Conservation (phyloP, 2,329 filamentous ascomycete genomes). For the Venturia carpophila region DNA sequence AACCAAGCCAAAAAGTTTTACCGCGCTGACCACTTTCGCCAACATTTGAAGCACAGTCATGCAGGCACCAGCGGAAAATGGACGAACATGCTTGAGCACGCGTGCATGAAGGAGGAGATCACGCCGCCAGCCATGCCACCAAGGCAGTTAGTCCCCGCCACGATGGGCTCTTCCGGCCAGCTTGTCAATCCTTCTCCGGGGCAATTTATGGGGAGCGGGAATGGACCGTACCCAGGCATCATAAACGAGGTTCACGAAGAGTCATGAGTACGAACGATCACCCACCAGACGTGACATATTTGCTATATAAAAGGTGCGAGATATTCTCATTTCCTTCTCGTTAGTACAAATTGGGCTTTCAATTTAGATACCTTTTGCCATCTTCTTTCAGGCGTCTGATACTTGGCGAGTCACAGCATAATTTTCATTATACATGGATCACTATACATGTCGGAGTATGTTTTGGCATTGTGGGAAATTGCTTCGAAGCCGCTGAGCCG, state of each 20-base stretch:
- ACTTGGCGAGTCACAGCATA: not conserved
- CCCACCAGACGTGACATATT: not conserved
- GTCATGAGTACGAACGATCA: not conserved
- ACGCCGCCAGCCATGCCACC: conserved; percentile 30
- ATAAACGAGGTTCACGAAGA: conserved; percentile 18
- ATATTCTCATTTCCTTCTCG: not conserved
- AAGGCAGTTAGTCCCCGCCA: conserved; percentile 7
- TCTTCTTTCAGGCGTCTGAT: not conserved
- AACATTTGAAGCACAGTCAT: conserved; percentile 97
- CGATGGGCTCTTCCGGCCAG: conserved; percentile 1
- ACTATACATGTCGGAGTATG: not conserved
- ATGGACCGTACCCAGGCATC: conserved; percentile 10
- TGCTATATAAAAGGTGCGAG: not conserved
- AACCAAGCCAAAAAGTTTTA: conserved; percentile 98
- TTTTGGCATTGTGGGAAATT: not conserved
- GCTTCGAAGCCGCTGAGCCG: not conserved
- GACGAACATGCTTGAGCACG: conserved; percentile 96
- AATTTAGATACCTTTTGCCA: not conserved
- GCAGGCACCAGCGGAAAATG: conserved; percentile 94
- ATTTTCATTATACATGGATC: not conserved
- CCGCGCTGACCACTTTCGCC: conserved; percentile 92
- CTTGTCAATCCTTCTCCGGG: not conserved
- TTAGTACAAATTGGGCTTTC: conserved; percentile 5
- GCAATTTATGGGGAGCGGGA: conserved; percentile 1
- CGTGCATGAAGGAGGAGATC: conserved; percentile 89